Evolutionary conservation across 306 rosid genomes (phyloP).

Genomic region (Psophocarpus tetragonolobus): DNA sequence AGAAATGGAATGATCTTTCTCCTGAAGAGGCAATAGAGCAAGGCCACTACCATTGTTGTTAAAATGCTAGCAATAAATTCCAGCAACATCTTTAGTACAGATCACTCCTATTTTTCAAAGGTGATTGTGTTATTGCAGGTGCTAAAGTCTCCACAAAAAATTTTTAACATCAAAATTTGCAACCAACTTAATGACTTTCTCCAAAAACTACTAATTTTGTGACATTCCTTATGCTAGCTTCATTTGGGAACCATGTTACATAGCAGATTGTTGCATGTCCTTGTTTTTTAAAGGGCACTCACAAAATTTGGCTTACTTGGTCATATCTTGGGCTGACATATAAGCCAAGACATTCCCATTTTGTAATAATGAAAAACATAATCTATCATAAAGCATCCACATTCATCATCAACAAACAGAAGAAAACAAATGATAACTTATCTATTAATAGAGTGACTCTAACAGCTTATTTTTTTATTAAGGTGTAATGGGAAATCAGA

Average conservation of each 20-base stretch:
- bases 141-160: conserved; percentile 23
- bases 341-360: conserved; percentile 36
- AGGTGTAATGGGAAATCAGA: background rate
- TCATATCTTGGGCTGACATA: conserved; percentile 53
- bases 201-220: background rate
- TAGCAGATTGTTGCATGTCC: background rate
- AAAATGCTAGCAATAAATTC: conserved; percentile 50
- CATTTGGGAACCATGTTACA: conserved; percentile 14
- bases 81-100: conserved; percentile 24
- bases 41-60: conserved; percentile 39
- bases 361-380: background rate
- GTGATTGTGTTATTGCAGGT: conserved; percentile 6
- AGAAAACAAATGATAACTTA: background rate
- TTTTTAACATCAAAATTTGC: conserved; percentile 30
- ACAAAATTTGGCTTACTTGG: conserved; percentile 33
- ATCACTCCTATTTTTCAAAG: background rate
- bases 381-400: conserved; percentile 12
- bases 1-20: conserved; percentile 46
- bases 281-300: background rate
- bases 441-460: background rate
- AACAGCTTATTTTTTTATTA: background rate
- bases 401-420: background rate
- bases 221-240: conserved; percentile 17
- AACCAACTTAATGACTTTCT: background rate
- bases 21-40: conserved; percentile 40